phyloP scores from a whole-genome alignment of 2,329 filamentous ascomycete genomes.

The Fusarium sp. region DNA sequence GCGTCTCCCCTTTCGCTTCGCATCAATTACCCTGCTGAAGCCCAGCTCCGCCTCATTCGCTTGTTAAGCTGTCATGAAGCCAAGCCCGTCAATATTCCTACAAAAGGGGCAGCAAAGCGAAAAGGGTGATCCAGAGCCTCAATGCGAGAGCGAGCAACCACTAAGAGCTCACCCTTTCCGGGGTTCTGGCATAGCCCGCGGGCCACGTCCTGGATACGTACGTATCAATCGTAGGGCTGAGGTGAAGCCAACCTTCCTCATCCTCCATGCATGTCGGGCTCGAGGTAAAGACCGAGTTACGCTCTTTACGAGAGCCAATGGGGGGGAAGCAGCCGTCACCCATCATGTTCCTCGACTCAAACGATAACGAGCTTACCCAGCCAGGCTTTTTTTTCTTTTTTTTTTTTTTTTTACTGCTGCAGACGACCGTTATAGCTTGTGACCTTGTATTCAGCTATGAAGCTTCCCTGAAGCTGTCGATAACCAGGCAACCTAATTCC shows the following conservation, averaged over 20 bases:
- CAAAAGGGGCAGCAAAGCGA: slow-evolving; percentile 5
- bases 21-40: slow-evolving; percentile 13
- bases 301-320: slow-evolving; percentile 34
- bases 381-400: slow-evolving; percentile 6
- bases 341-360: slow-evolving; percentile 14
- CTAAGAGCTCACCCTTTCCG: slow-evolving; percentile 12
- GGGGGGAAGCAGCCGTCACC: slow-evolving; percentile 16
- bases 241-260: slow-evolving; percentile 32
- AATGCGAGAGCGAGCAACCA: slow-evolving; percentile 31
- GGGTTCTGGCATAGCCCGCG: slow-evolving; percentile 7
- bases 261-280: slow-evolving; percentile 18
- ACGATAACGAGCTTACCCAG: slow-evolving; percentile 24
- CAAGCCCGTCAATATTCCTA: slow-evolving; percentile 6
- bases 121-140: slow-evolving; percentile 7
- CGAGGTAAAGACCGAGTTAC: slow-evolving; percentile 24
- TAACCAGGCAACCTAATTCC: slow-evolving; percentile 10
- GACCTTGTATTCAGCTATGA: neutral
- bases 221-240: slow-evolving; percentile 42
- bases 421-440: neutral
- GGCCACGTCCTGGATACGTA: slow-evolving; percentile 24
- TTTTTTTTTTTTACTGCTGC: neutral
- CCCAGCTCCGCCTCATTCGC: slow-evolving; percentile 33
- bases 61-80: slow-evolving; percentile 20
- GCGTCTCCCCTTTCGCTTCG: slow-evolving; percentile 20
- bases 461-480: slow-evolving; percentile 5